A percentile compares a stretch with the other conserved stretches of the same genome.
phyloP scores from a whole-genome alignment of 1,284 basidiomycete species.

The Ceratobasidium papillatum region DNA sequence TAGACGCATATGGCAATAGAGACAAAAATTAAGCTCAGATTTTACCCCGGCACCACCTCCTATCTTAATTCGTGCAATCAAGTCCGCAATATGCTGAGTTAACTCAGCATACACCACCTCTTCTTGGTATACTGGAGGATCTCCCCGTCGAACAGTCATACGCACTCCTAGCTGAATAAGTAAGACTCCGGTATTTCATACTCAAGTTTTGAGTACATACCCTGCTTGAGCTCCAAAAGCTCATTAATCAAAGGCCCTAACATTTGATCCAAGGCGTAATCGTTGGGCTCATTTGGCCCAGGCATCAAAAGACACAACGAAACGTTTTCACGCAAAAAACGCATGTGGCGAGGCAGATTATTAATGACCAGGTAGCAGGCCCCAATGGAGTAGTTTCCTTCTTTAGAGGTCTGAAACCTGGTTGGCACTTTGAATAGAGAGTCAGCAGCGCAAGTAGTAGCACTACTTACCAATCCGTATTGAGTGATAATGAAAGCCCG shows the following conservation, averaged over 20 bases:
- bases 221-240: background rate
- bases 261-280: slow-evolving; percentile 9
- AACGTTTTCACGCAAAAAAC: slow-evolving; percentile 15
- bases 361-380: slow-evolving; percentile 4
- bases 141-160: slow-evolving; percentile 2
- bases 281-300: slow-evolving; percentile 18
- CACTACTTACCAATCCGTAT: background rate
- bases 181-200: background rate
- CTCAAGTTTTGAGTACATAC: background rate
- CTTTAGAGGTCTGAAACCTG: slow-evolving; percentile 19
- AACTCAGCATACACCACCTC: background rate
- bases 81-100: background rate
- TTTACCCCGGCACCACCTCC: background rate
- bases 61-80: background rate
- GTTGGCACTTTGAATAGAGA: background rate
- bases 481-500: background rate
- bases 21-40: slow-evolving; percentile 2
- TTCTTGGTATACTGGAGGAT: background rate
- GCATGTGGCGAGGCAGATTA: slow-evolving; percentile 20
- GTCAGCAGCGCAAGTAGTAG: background rate
- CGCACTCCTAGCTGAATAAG: background rate
- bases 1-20: background rate
- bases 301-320: slow-evolving; percentile 2
- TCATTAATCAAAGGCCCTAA: slow-evolving; percentile 14
- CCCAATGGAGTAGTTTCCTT: background rate